Evolutionary conservation across 805 yeast genomes (phyloP).

Genomic region (Saturnispora sanitii): DNA sequence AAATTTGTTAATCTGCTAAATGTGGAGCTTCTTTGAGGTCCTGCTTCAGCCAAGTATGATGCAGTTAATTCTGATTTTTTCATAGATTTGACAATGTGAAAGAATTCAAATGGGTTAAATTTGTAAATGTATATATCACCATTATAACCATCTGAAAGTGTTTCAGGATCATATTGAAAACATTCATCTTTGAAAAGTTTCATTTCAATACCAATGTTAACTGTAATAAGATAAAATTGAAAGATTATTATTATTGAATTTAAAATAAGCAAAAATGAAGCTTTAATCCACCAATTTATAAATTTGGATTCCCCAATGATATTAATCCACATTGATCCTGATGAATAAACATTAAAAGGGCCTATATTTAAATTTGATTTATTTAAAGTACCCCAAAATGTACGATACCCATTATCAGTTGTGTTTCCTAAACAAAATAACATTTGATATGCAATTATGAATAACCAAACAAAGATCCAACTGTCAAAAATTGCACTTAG

Average conservation of each 20-base stretch:
- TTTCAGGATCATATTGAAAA: slow-evolving; percentile 8
- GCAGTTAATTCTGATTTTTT: slow-evolving; percentile 11
- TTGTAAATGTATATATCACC: slow-evolving; percentile 31
- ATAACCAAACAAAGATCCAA: slow-evolving; percentile 17
- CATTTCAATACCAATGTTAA: slow-evolving; percentile 25
- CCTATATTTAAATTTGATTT: background rate
- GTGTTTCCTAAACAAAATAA: slow-evolving; percentile 22
- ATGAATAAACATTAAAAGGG: slow-evolving; percentile 17
- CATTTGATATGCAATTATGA: slow-evolving; percentile 29
- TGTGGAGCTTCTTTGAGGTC: background rate
- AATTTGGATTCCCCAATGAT: slow-evolving; percentile 36
- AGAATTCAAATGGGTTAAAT: slow-evolving; percentile 27
- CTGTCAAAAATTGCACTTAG: slow-evolving; percentile 25
- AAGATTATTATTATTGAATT: slow-evolving; percentile 25
- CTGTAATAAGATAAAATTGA: slow-evolving; percentile 24
- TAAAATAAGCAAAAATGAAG: slow-evolving; percentile 20
- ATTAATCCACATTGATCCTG: slow-evolving; percentile 34
- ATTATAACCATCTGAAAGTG: slow-evolving; percentile 34
- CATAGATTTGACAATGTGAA: slow-evolving; percentile 16
- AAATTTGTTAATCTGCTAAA: background rate
- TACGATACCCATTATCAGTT: background rate
- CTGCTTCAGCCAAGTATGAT: slow-evolving; percentile 4
- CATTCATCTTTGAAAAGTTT: slow-evolving; percentile 19
- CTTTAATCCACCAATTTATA: slow-evolving; percentile 20
- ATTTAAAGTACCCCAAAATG: background rate